Evolutionary conservation across 164 flowering plant species (phyloP), one percentile per base, ranked within the genome.

Genomic region (Kingdonia uniflora): DNA sequence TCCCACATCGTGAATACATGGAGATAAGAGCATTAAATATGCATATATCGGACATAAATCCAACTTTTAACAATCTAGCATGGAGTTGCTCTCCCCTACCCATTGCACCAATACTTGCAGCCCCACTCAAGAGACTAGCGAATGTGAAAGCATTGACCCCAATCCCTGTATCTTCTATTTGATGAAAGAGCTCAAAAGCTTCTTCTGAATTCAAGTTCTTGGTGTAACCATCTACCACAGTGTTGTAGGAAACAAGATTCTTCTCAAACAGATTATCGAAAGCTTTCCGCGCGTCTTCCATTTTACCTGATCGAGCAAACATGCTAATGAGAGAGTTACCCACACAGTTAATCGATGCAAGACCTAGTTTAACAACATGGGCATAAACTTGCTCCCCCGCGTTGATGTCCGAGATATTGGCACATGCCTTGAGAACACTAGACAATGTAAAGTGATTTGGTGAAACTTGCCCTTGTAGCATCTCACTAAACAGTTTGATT

Each of bases 381-480:
- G 63, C 40, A 22, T 80, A 62, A 44, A 80, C 68, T 65, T 85
- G 87, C 64, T 78, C 71, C 6, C 95, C 96, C 21, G 63, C 38
- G 17, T 7, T 15, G 13, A 60, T 19, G 69, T 76, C 75, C 6
- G 74, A 65, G 35, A 79, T 73, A 69, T 73, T 80, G 10, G 74
- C 83, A 71, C 92, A 85, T 5, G 92, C 95, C 74, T 82, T 86
- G 20, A 85, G 68, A 60, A 82, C 67, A 42, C 78, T 67, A n/a
- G 97, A 68, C 62, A 77, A 79, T 10, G 97, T 86, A 58, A 84
- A 80, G 57, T 82, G 83, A 53, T 89, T 84, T 0, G 97, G 97
- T 15, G 7, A 25, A 49, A 80, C 71, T 19, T 20, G 52, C 7
- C 74, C 77, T 13, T 59, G 46, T 16, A 75, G 66, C 95, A 86